Conservation (phyloP, 2,329 filamentous ascomycete species). For the Xylariaceae sp. region DNA sequence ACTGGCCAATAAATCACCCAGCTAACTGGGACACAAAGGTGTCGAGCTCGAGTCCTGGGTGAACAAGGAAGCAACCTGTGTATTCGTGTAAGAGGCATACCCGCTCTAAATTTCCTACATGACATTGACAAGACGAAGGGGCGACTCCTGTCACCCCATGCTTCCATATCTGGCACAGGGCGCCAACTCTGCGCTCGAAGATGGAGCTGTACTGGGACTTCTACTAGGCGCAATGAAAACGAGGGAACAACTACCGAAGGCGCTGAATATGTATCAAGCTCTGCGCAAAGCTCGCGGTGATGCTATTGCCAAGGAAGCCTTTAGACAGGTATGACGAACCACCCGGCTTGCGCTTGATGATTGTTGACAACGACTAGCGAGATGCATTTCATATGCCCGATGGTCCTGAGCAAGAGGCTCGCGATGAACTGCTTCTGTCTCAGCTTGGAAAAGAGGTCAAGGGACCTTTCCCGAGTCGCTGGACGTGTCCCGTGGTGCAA, state of each 20-base stretch:
- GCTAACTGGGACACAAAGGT: conserved; percentile 4
- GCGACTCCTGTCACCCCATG: conserved; percentile 65
- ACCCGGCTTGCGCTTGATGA: background rate
- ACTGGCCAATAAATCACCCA: background rate
- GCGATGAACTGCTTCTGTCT: conserved; percentile 57
- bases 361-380: conserved; percentile 34
- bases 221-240: conserved; percentile 51
- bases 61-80: conserved; percentile 46
- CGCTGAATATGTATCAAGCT: conserved; percentile 43
- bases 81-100: conserved; percentile 41
- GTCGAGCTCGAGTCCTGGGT: conserved; percentile 53
- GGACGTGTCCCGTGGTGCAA: conserved; percentile 62
- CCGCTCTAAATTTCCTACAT: conserved; percentile 28
- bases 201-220: conserved; percentile 62
- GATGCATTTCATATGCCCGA: conserved; percentile 52
- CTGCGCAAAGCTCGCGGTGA: conserved; percentile 49
- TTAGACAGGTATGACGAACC: conserved; percentile 40
- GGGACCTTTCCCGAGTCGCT: conserved; percentile 60
- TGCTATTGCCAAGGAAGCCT: conserved; percentile 60
- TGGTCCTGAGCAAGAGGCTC: conserved; percentile 54
- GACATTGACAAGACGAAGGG: conserved; percentile 32
- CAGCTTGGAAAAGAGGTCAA: conserved; percentile 51
- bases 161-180: conserved; percentile 63
- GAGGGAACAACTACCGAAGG: conserved; percentile 45
- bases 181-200: conserved; percentile 66